Conservation (phyloP, 2,329 filamentous ascomycete genomes). For the Ophiostoma pallidulum region DNA sequence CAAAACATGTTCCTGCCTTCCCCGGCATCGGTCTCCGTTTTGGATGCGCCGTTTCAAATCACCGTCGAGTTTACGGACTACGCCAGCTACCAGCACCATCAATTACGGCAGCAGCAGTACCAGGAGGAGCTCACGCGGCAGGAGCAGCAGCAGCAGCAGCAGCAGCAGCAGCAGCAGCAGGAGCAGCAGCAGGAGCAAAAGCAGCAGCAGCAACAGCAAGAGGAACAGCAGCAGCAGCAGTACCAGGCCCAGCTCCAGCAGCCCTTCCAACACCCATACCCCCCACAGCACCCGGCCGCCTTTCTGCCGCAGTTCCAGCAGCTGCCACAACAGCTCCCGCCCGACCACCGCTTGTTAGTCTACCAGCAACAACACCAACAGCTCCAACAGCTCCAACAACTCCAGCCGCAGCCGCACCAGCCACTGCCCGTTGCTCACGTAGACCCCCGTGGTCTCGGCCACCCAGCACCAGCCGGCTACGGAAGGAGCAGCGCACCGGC, state of each 20-base stretch:
- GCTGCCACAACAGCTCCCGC: slow-evolving; percentile 1
- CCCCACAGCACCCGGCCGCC: background rate
- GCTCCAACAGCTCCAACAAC: too few species aligned
- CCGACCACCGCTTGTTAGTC: background rate
- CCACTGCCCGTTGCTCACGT: background rate
- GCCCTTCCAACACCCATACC: background rate
- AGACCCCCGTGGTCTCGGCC: too few species aligned
- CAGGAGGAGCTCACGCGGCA: background rate
- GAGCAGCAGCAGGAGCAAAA: slow-evolving; percentile 12
- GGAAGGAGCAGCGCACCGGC: background rate
- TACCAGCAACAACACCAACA: slow-evolving; percentile 15
- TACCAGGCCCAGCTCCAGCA: slow-evolving; percentile 13
- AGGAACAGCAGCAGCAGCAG: slow-evolving; percentile 16
- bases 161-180: slow-evolving; percentile 13
- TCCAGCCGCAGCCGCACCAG: slow-evolving; percentile 10
- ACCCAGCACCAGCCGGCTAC: background rate
- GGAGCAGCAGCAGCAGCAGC: slow-evolving; percentile 7
- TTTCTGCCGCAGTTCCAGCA: background rate
- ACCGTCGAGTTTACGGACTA: slow-evolving; percentile 25
- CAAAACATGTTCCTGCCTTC: slow-evolving; percentile 47
- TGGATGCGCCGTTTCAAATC: slow-evolving; percentile 33
- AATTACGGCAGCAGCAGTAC: slow-evolving; percentile 10
- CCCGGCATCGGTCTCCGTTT: slow-evolving; percentile 35
- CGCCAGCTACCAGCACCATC: slow-evolving; percentile 16
- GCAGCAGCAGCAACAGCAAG: slow-evolving; percentile 15